These are phyloP conservation scores for Nyctanthes arbortristis DNA, from an alignment of 257 asterid species.

Conservation along the genomic window DNA sequence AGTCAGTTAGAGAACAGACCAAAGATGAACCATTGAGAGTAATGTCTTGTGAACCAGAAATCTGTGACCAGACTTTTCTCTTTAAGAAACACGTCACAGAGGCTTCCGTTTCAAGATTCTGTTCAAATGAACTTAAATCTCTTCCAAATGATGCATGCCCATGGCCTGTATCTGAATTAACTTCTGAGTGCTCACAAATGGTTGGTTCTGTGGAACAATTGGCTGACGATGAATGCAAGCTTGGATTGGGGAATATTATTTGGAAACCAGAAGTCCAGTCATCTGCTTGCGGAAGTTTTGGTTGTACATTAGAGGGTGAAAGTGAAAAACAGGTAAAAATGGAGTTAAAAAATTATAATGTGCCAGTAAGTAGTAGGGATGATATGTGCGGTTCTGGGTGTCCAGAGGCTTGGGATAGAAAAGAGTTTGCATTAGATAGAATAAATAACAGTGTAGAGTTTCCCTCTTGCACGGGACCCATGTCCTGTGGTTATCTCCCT, in stretches of 20 bases:
- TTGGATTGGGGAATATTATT: slow-evolving; percentile 50
- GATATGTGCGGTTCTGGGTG: slow-evolving; percentile 33
- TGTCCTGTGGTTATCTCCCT: slow-evolving; percentile 53
- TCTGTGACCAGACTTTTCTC: slow-evolving; percentile 55
- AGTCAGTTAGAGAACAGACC: slow-evolving; percentile 36
- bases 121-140: slow-evolving; percentile 36
- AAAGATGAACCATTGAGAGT: slow-evolving; percentile 40
- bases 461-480: slow-evolving; percentile 39
- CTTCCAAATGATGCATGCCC: slow-evolving; percentile 51
- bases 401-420: slow-evolving; percentile 47
- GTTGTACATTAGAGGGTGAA: slow-evolving; percentile 38
- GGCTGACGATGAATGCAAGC: slow-evolving; percentile 61
- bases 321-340: slow-evolving; percentile 45
- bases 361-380: slow-evolving; percentile 45
- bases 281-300: slow-evolving; percentile 39
- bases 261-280: slow-evolving; percentile 50
- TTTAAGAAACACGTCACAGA: slow-evolving; percentile 68
- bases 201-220: slow-evolving; percentile 49
- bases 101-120: slow-evolving; percentile 43
- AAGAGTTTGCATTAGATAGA: slow-evolving; percentile 54
- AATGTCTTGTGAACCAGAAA: slow-evolving; percentile 33
- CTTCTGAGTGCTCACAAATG: slow-evolving; percentile 70
- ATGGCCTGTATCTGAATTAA: slow-evolving; percentile 61
- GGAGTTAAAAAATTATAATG: slow-evolving; percentile 45
- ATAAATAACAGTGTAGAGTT: slow-evolving; percentile 67